phyloP scores from a whole-genome alignment of 2,329 filamentous ascomycete genomes.

The Acarospora socialis region DNA sequence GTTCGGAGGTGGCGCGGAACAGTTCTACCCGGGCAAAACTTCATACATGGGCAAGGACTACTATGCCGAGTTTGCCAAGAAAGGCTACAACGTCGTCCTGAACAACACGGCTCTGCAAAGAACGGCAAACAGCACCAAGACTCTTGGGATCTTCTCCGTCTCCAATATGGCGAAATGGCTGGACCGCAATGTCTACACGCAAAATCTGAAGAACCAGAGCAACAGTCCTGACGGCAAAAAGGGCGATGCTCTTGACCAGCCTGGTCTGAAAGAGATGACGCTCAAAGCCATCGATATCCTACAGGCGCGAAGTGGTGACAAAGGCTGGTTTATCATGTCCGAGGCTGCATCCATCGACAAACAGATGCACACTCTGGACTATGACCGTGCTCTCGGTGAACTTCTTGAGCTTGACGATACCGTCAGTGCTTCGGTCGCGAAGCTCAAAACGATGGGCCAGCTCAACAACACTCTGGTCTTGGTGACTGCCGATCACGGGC shows the following conservation, averaged over 20 bases:
- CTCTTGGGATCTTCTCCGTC: constrained; percentile 64
- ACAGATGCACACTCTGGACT: constrained; percentile 77
- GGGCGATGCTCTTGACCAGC: constrained; percentile 55
- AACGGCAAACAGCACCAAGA: constrained; percentile 43
- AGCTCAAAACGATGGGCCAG: constrained; percentile 50
- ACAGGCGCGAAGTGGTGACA: constrained; percentile 47
- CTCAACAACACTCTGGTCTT: constrained; percentile 65
- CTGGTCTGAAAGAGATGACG: constrained; percentile 80
- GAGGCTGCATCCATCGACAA: constrained; percentile 80
- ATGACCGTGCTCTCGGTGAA: constrained; percentile 72
- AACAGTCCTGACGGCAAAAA: constrained; percentile 56
- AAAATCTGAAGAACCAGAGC: constrained; percentile 50
- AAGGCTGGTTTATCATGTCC: constrained; percentile 78
- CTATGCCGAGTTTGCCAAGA: constrained; percentile 53
- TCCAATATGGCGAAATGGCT: constrained; percentile 72
- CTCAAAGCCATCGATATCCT: constrained; percentile 73
- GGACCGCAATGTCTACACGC: constrained; percentile 65
- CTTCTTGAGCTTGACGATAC: constrained; percentile 78
- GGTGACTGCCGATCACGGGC: constrained; percentile 77
- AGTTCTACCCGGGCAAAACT: constrained; percentile 52
- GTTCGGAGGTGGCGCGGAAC: constrained; percentile 70
- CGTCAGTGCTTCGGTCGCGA: constrained; percentile 56
- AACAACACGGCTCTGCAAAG: constrained; percentile 59
- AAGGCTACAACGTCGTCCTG: constrained; percentile 55
- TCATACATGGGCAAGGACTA: constrained; percentile 62